Evolutionary conservation across 2,329 filamentous ascomycete genomes (phyloP).

Genomic region (Talaromyces albobiverticillius): DNA sequence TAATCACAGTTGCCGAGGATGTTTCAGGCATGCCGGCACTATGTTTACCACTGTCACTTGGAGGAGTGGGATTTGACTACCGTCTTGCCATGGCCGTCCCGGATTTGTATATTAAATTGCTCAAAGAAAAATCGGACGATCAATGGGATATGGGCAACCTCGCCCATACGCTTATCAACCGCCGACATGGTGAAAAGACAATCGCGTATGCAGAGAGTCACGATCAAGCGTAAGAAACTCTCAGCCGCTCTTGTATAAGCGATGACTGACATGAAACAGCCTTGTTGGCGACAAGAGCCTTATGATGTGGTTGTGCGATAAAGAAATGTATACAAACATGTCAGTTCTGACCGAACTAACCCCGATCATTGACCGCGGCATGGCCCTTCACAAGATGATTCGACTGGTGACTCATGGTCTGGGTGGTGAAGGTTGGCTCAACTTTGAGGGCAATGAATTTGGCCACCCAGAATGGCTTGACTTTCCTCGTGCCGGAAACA

Average conservation of each 20-base stretch:
- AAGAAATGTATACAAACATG: conserved; percentile 98
- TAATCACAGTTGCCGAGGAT: conserved; percentile 92
- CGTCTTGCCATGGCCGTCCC: conserved; percentile 95
- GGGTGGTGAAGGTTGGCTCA: conserved; percentile 94
- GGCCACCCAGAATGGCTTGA: conserved; percentile 99
- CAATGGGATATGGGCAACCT: conserved; percentile 89
- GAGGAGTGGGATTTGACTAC: conserved; percentile 96
- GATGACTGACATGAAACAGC: conserved; percentile 9
- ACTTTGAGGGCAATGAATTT: conserved; percentile 99
- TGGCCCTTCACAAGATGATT: conserved; percentile 96
- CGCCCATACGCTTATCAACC: conserved; percentile 83
- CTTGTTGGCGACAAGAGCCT: conserved; percentile 93
- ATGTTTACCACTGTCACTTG: conserved; percentile 78
- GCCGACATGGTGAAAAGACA: conserved; percentile 93
- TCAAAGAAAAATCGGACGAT: conserved; percentile 88
- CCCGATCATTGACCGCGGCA: conserved; percentile 81
- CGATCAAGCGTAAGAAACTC: conserved; percentile 81
- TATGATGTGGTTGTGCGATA: conserved; percentile 98
- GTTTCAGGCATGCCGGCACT: conserved; percentile 99
- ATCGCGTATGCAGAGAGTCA: conserved; percentile 97
- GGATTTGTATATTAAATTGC: conserved; percentile 98
- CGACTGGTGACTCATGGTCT: conserved; percentile 86
- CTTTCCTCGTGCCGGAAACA: conserved; percentile 89
- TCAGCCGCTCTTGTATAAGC: background rate
- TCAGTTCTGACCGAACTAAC: conserved; percentile 80